Conservation (phyloP, 495 filamentous ascomycete species). For the Trichoderma gamsii region DNA sequence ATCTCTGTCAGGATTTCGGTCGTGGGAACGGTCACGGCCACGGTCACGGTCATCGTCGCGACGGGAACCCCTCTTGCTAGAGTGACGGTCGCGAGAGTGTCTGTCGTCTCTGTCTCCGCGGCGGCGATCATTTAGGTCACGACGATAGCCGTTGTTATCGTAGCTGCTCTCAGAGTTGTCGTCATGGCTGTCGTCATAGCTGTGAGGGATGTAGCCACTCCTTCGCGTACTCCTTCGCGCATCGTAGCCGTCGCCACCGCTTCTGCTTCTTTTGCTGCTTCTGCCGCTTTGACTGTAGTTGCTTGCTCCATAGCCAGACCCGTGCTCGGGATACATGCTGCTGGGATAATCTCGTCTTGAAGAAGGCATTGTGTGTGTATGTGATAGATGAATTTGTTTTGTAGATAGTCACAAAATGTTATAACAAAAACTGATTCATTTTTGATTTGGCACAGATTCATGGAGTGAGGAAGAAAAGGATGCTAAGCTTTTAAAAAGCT, state of each 20-base stretch:
- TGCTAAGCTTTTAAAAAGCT: no score
- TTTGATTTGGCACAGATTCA: no score
- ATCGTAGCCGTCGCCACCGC: neutral
- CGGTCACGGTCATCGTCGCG: neutral
- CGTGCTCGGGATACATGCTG: neutral
- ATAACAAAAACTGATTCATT: neutral
- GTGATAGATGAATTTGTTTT: neutral
- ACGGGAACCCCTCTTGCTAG: neutral
- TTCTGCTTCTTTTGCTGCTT: neutral
- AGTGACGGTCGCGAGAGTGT: neutral
- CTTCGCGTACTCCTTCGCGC: neutral
- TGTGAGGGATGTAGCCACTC: neutral
- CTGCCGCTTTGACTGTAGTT: neutral
- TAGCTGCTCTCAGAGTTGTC: no score
- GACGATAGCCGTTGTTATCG: neutral
- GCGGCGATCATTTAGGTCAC: neutral
- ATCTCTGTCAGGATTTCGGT: neutral
- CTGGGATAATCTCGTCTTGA: conserved; percentile 2
- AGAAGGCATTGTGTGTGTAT: neutral
- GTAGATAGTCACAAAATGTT: neutral
- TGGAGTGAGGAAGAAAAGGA: no score
- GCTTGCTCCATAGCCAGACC: neutral
- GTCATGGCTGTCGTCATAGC: neutral
- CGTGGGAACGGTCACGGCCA: neutral
- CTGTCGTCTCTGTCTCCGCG: neutral